Conservation (phyloP, 495 filamentous ascomycete genomes). For the Pseudomonodictys pantanalensis region DNA sequence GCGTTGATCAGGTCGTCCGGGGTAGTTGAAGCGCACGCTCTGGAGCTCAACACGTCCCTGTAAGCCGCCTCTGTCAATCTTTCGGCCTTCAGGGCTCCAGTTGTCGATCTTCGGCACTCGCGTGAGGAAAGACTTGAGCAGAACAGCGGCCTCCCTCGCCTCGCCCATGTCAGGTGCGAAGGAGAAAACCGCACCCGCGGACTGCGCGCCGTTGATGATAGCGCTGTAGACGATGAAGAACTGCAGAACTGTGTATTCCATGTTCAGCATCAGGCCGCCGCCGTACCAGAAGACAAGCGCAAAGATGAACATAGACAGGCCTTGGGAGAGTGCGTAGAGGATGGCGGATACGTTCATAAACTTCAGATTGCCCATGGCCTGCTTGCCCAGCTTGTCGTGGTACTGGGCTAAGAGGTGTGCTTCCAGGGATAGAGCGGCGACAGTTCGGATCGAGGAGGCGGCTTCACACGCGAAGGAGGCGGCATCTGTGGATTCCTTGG, state of each 20-base stretch:
- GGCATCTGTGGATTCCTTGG: constrained; percentile 70
- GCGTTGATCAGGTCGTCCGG: constrained; percentile 22
- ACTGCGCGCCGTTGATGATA: constrained; percentile 79
- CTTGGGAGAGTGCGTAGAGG: constrained; percentile 77
- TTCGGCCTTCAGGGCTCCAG: constrained; percentile 57
- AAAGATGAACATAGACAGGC: constrained; percentile 73
- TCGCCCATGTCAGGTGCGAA: constrained; percentile 87
- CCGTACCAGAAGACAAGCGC: constrained; percentile 96
- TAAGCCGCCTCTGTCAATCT: constrained; percentile 17
- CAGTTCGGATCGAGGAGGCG: constrained; percentile 85
- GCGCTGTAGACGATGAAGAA: constrained; percentile 84
- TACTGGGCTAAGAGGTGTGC: constrained; percentile 73
- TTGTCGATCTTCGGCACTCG: constrained; percentile 72
- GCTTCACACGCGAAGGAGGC: constrained; percentile 89
- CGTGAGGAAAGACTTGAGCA: constrained; percentile 77
- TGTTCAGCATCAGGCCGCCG: constrained; percentile 67
- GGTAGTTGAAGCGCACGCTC: constrained; percentile 36
- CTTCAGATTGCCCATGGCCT: constrained; percentile 59
- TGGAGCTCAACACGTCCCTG: constrained; percentile 31
- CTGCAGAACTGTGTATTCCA: constrained; percentile 69
- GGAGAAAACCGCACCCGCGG: constrained; percentile 82
- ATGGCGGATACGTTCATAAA: constrained; percentile 66
- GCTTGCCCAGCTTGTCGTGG: constrained; percentile 58
- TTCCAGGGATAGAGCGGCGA: constrained; percentile 85
- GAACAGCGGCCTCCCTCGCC: constrained; percentile 72